Evolutionary conservation across 495 filamentous ascomycete genomes (phyloP).

Genomic region (Podospora bellae-mahoneyi): DNA sequence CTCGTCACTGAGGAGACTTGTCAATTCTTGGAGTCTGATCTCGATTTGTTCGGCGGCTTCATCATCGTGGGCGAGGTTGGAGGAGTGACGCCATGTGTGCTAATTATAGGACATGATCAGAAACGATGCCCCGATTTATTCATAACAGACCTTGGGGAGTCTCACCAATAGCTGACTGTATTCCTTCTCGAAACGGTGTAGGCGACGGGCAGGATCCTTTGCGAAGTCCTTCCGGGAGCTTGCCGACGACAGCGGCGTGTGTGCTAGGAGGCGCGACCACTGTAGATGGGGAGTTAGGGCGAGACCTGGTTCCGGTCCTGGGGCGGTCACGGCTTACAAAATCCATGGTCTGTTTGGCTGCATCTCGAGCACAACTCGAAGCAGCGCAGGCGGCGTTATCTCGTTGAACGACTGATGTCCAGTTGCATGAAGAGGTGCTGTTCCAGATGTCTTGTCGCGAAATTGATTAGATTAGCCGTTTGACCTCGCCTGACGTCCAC

Average conservation of each 20-base stretch:
- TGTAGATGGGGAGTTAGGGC: conserved; percentile 30
- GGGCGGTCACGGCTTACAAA: conserved; percentile 32
- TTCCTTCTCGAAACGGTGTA: conserved; percentile 83
- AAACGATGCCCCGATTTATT: not conserved
- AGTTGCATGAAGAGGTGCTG: conserved; percentile 28
- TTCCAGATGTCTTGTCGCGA: conserved; percentile 37
- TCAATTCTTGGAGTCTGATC: conserved; percentile 59
- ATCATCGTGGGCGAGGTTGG: conserved; percentile 50
- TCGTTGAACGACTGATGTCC: conserved; percentile 15
- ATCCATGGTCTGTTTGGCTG: conserved; percentile 39
- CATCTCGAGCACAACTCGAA: conserved; percentile 32
- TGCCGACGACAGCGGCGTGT: conserved; percentile 60
- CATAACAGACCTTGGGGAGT: not conserved
- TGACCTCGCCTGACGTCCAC: conserved; percentile 9
- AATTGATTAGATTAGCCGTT: conserved; percentile 26
- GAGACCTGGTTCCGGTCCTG: not conserved
- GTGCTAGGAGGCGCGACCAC: conserved; percentile 90
- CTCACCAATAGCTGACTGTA: conserved; percentile 76
- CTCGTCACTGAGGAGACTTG: conserved; percentile 80
- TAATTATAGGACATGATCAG: conserved; percentile 34
- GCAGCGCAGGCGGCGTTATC: conserved; percentile 14
- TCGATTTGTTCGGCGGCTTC: conserved; percentile 55
- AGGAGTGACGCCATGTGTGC: conserved; percentile 76
- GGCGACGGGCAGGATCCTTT: conserved; percentile 77
- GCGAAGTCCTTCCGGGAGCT: conserved; percentile 57